These are phyloP conservation scores for Cyanidioschyzon merolae DNA, from an alignment of 23 red algal genomes.

Conservation along the genomic window DNA sequence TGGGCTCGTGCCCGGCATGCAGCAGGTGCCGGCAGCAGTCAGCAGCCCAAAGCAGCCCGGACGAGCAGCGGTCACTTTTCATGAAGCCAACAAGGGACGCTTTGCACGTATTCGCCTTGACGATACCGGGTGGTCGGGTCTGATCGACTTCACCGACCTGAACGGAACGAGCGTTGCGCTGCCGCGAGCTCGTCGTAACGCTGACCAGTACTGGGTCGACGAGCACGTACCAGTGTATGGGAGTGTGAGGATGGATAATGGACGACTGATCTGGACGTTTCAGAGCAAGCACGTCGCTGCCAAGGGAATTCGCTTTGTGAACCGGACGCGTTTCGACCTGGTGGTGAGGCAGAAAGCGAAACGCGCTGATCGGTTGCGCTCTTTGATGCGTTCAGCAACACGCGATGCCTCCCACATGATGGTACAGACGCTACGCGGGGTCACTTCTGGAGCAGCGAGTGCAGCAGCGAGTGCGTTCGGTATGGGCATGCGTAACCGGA, in stretches of 20 bases:
- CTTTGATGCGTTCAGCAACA: neutral
- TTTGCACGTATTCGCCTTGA: neutral
- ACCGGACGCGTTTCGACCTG: constrained; percentile 2
- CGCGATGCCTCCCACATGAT: neutral
- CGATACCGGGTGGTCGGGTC: constrained; percentile 8
- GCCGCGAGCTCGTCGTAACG: neutral
- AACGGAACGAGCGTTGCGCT: neutral
- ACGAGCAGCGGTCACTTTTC: neutral
- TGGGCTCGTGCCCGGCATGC: neutral
- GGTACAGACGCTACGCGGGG: neutral
- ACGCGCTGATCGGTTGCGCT: neutral
- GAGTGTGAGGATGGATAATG: neutral
- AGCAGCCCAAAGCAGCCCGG: neutral
- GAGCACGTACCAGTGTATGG: neutral
- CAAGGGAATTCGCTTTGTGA: neutral
- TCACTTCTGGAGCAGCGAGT: neutral
- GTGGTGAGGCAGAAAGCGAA: neutral
- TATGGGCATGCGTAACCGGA: too few relatives aligned
- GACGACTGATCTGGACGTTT: neutral
- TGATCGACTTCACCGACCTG: constrained; percentile 7
- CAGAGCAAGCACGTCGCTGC: neutral
- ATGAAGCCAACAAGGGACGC: neutral
- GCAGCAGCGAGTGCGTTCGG: too few relatives aligned
- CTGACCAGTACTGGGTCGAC: neutral
- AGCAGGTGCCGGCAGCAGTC: neutral